These are phyloP conservation scores for Nicotiana knightiana DNA, from an alignment of 257 asterid species.

Conservation along the genomic window DNA sequence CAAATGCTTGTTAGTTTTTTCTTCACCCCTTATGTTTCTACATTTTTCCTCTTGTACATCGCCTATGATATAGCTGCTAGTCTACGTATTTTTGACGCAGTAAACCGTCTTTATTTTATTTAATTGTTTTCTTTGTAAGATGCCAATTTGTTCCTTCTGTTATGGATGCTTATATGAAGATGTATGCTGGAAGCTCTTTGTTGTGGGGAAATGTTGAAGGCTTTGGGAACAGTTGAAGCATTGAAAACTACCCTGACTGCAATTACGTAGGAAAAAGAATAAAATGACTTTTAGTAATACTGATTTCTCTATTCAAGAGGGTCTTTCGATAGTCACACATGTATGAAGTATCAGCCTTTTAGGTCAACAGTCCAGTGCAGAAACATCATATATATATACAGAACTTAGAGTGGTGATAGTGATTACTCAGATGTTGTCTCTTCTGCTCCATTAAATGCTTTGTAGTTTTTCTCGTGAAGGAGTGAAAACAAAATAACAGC, in stretches of 20 bases:
- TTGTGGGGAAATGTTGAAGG: not conserved
- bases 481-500: not conserved
- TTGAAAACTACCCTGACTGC: not conserved
- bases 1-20: constrained; percentile 87
- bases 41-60: not conserved
- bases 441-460: not conserved
- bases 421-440: not conserved
- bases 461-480: not conserved
- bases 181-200: not conserved
- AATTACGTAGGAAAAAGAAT: not conserved
- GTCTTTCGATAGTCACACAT: not conserved
- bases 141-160: not conserved
- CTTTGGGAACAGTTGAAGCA: not conserved
- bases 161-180: not conserved
- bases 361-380: not conserved
- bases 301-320: not conserved
- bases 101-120: not conserved
- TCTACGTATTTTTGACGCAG: not conserved
- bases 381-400: not conserved
- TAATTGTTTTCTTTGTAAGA: not conserved
- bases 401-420: constrained; percentile 2
- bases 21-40: not conserved
- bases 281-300: not conserved
- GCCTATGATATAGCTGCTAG: not conserved
- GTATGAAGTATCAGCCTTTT: not conserved